Conservation (phyloP, 768 basidiomycete species). For the Mycena amicta region DNA sequence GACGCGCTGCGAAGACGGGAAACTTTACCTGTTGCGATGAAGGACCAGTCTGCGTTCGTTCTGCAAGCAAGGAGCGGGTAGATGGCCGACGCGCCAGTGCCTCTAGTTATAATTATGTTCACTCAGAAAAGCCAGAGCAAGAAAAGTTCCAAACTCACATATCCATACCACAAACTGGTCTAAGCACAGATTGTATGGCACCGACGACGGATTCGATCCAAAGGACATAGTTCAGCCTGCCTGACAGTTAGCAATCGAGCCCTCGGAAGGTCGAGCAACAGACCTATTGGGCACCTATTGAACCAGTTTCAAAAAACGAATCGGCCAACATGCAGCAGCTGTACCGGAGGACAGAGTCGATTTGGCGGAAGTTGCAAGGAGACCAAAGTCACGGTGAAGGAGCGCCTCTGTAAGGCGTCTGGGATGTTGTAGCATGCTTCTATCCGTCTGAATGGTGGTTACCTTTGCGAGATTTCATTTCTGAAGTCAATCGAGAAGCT, state of each 20-base stretch:
- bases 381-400: conserved; percentile 70
- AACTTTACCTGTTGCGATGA: conserved; percentile 82
- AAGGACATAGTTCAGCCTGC: conserved; percentile 83
- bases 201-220: conserved; percentile 82
- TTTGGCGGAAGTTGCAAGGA: conserved; percentile 66
- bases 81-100: conserved; percentile 89
- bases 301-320: not conserved
- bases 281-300: conserved; percentile 79
- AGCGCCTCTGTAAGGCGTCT: conserved; percentile 83
- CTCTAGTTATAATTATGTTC: conserved; percentile 59
- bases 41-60: conserved; percentile 53
- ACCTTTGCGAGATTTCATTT: conserved; percentile 73
- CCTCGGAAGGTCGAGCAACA: not conserved
- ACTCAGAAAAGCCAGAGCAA: too few relatives aligned
- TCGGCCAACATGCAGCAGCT: too few relatives aligned
- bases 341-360: conserved; percentile 88
- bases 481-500: conserved; percentile 68
- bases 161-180: conserved; percentile 58
- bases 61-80: conserved; percentile 79
- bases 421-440: conserved; percentile 2
- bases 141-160: conserved; percentile 56
- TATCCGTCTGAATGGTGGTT: not conserved
- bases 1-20: not conserved
- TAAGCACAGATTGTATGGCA: conserved; percentile 35
- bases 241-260: not conserved